phyloP scores from a whole-genome alignment of 495 filamentous ascomycete species.

The Podospora sp. region DNA sequence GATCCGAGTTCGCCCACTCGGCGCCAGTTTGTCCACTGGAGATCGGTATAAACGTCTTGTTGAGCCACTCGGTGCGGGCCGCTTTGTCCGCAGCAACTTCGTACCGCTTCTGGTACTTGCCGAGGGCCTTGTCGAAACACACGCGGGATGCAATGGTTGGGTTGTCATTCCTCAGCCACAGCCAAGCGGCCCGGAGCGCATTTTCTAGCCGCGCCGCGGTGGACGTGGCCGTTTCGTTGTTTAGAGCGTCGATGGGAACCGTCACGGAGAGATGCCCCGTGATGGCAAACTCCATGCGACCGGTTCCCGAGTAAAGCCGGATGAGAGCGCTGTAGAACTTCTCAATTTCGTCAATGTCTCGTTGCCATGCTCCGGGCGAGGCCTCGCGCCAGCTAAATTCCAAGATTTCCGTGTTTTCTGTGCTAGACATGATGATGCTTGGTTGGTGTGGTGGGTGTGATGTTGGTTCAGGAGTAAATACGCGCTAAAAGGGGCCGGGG shows the following conservation, averaged over 20 bases:
- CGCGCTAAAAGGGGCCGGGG: too few relatives aligned
- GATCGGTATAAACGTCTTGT: slow-evolving; percentile 41
- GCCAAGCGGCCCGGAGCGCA: slow-evolving; percentile 45
- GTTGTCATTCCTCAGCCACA: slow-evolving; percentile 43
- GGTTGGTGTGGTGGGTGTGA: not conserved
- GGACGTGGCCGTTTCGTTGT: not conserved
- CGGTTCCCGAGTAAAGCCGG: slow-evolving; percentile 42
- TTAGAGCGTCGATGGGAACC: not conserved
- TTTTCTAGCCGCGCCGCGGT: not conserved
- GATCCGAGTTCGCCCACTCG: slow-evolving; percentile 48
- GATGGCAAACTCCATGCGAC: slow-evolving; percentile 46
- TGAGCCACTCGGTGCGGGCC: slow-evolving; percentile 38
- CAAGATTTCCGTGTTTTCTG: not conserved
- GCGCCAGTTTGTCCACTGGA: slow-evolving; percentile 32
- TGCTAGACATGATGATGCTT: not conserved
- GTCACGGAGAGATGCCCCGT: slow-evolving; percentile 32
- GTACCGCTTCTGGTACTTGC: not conserved
- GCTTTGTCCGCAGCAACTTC: not conserved
- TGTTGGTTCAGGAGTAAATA: not conserved
- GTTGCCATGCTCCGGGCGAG: slow-evolving; percentile 38
- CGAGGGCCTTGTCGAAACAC: slow-evolving; percentile 27
- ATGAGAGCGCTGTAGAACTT: slow-evolving; percentile 43
- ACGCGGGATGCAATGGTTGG: slow-evolving; percentile 49
- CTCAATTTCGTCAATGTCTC: slow-evolving; percentile 51
- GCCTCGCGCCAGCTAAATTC: slow-evolving; percentile 30